Evolutionary conservation across 2,329 filamentous ascomycete genomes (phyloP), one percentile per base, ranked within the genome.

Genomic region (Cercospora nicotianae): DNA sequence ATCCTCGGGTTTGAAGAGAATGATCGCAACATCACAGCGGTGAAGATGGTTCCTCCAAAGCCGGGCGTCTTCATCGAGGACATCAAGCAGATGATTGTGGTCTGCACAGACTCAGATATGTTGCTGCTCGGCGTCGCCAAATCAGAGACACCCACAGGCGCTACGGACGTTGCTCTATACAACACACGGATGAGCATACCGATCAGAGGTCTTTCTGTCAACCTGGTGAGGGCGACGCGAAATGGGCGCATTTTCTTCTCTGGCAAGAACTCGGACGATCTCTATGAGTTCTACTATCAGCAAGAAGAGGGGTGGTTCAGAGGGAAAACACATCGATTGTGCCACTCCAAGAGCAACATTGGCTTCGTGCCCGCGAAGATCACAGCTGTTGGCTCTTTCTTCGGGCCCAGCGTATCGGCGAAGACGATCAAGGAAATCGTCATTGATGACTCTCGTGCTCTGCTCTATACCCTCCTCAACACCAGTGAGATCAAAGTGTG

Each of bases 291-390:
- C 64, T 94, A 91, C 73, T 99, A 99, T 78, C 94, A 98, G 80
- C 93, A 97, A 76, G 93, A 98, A 79, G 95, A 99, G 80, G 91
- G 91, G 74, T 99, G 95, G 95, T 99, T 99, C 77, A 90, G 92
- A 77, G 89, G 90, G 68, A 97, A 94, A 80, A 89, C 94, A 70
- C 96, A 96, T 77, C 67, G 71, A 13, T 70, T 78, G 53, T 76
- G 75, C 48, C 95, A 97, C 78, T 94, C 90, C 60, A 72, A 72
- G 51, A 68, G 64, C 45, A 65, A 70, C 48, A 74, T 83, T 66
- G 80, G 79, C 66, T 79, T 84, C 60, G 77, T 80, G 7, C 78
- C 79, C 28, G 77, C 77, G 79, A 83, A 69, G 83, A 68, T 77
- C 30, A 73, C 69, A 60, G 69, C 71, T 13, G 67, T 77, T 42